Conservation (phyloP, 495 filamentous ascomycete species). For the Astrothelium macrocarpum region DNA sequence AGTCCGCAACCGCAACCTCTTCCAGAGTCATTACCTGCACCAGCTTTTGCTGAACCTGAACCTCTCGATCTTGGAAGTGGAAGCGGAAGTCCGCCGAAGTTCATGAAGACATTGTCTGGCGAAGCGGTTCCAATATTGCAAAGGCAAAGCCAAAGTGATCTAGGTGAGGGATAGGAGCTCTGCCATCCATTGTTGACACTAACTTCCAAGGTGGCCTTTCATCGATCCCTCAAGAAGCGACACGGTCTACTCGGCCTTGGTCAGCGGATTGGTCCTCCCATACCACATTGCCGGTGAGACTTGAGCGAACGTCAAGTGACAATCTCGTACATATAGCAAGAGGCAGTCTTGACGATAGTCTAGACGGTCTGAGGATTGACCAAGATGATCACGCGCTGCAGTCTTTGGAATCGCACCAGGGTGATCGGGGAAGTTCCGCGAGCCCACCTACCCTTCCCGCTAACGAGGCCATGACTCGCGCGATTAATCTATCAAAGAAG, state of each 20-base stretch:
- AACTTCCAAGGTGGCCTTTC: constrained; percentile 5
- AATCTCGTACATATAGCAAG: neutral
- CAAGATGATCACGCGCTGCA: neutral
- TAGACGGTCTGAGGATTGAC: neutral
- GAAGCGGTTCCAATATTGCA: neutral
- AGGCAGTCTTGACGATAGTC: neutral
- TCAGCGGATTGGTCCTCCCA: neutral
- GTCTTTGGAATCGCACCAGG: neutral
- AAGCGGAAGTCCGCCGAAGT: neutral
- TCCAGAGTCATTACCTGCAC: constrained; percentile 40
- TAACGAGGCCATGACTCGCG: constrained; percentile 70
- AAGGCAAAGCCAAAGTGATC: constrained; percentile 32
- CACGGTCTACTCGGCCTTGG: neutral
- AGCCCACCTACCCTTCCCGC: constrained; percentile 72
- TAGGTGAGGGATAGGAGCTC: constrained; percentile 32
- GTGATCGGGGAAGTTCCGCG: constrained; percentile 37
- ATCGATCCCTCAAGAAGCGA: neutral
- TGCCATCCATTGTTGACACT: neutral
- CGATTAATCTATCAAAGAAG: constrained; percentile 77
- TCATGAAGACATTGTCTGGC: neutral
- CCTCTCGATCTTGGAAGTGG: constrained; percentile 59
- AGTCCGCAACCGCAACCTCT: constrained; percentile 59
- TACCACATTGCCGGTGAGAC: constrained; percentile 6
- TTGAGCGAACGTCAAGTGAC: constrained; percentile 18
- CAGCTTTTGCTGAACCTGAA: constrained; percentile 69